These are phyloP conservation scores for Mycena polygramma DNA, from an alignment of 768 basidiomycete species.

Conservation along the genomic window DNA sequence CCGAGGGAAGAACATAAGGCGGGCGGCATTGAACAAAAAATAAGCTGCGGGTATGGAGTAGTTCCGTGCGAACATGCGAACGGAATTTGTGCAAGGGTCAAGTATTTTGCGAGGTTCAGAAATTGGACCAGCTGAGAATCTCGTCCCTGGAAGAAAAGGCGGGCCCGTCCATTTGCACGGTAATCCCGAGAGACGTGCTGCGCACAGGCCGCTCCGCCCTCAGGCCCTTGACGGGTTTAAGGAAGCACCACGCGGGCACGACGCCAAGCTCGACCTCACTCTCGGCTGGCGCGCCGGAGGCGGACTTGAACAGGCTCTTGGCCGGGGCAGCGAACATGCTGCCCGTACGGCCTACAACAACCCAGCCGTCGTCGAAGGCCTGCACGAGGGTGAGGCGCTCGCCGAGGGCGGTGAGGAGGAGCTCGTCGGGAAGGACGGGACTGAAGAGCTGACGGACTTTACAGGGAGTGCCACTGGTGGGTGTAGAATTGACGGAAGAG, in stretches of 20 bases:
- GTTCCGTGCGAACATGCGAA: background rate
- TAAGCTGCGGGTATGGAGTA: slow-evolving; percentile 12
- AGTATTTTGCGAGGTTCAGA: slow-evolving; percentile 45
- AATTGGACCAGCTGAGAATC: slow-evolving; percentile 81
- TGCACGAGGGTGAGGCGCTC: slow-evolving; percentile 74
- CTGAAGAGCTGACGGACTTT: slow-evolving; percentile 75
- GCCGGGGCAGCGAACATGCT: slow-evolving; percentile 46
- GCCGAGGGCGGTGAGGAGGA: slow-evolving; percentile 64
- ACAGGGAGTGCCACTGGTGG: slow-evolving; percentile 55
- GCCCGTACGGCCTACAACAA: slow-evolving; percentile 72
- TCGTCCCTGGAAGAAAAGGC: slow-evolving; percentile 57
- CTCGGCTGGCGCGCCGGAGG: slow-evolving; percentile 35
- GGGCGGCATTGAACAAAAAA: background rate
- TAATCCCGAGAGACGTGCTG: slow-evolving; percentile 72
- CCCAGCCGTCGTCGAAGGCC: slow-evolving; percentile 87
- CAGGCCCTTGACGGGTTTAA: slow-evolving; percentile 71
- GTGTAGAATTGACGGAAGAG: slow-evolving; percentile 50
- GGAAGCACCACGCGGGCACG: slow-evolving; percentile 84
- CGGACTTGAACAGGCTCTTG: slow-evolving; percentile 53
- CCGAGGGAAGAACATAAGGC: background rate
- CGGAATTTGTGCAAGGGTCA: background rate
- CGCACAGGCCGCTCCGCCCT: slow-evolving; percentile 75
- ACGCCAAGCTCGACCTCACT: slow-evolving; percentile 75
- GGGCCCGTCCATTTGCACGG: slow-evolving; percentile 63
- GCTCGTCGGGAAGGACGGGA: slow-evolving; percentile 82